phyloP scores from a whole-genome alignment of 306 rosid species.

The Ochetophila trinervis region DNA sequence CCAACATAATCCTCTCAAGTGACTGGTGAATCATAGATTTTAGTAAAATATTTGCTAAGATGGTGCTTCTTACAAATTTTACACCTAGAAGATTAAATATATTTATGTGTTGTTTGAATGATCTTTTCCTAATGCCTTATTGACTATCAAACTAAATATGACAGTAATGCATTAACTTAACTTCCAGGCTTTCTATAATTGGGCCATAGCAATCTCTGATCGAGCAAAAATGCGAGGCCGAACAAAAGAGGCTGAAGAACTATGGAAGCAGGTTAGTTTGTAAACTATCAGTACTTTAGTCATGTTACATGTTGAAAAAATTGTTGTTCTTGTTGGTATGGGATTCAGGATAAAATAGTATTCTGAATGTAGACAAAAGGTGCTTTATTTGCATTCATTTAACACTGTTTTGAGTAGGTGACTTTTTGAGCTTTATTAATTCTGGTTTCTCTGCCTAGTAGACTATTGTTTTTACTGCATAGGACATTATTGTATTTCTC shows the following conservation, averaged over 20 bases:
- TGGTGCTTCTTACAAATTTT: not conserved
- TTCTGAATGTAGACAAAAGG: not conserved
- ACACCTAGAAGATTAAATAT: not conserved
- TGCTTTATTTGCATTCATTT: not conserved
- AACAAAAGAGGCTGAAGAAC: slow-evolving; percentile 99
- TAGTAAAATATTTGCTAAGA: not conserved
- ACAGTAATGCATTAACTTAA: not conserved
- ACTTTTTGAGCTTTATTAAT: slow-evolving; percentile 9
- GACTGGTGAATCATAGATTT: not conserved
- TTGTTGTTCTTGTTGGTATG: slow-evolving; percentile 5
- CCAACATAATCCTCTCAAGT: slow-evolving; percentile 15
- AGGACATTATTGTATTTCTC: not conserved
- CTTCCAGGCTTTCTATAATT: slow-evolving; percentile 90
- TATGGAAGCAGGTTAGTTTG: slow-evolving; percentile 87
- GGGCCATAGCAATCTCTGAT: slow-evolving; percentile 99
- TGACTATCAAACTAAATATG: not conserved
- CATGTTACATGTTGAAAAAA: slow-evolving; percentile 8
- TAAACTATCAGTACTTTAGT: slow-evolving; percentile 24
- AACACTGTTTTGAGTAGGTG: not conserved
- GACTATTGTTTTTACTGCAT: not conserved
- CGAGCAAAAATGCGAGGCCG: slow-evolving; percentile 99
- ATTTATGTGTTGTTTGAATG: not conserved
- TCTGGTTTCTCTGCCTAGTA: not conserved
- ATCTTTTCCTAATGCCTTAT: not conserved
- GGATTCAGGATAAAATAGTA: not conserved